A percentile compares a stretch with the other conserved stretches of the same genome.
Conservation (phyloP, 805 yeast genomes). For the Myxozyma geophila region DNA sequence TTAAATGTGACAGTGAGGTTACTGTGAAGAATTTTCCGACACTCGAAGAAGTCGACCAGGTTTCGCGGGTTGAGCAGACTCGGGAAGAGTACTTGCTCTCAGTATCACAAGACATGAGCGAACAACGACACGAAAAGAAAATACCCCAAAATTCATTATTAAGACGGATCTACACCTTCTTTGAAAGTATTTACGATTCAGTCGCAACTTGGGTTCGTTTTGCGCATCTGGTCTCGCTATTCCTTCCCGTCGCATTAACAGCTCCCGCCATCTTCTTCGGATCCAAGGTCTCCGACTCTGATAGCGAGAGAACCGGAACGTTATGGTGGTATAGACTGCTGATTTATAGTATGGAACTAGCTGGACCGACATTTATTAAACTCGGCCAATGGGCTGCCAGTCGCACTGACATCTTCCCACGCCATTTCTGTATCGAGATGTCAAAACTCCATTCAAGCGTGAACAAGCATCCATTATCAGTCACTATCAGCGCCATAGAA, state of each 20-base stretch:
- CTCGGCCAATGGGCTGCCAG: slow-evolving; percentile 99
- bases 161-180: slow-evolving; percentile 1
- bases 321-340: slow-evolving; percentile 70
- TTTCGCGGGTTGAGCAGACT: slow-evolving; percentile 15
- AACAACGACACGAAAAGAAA: slow-evolving; percentile 2
- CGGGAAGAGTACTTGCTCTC: slow-evolving; percentile 31
- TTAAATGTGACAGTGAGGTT: slow-evolving; percentile 9
- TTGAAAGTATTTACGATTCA: slow-evolving; percentile 6
- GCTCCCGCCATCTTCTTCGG: slow-evolving; percentile 67
- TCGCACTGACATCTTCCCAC: slow-evolving; percentile 88
- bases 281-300: slow-evolving; percentile 42
- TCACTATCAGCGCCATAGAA: slow-evolving; percentile 63
- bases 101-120: slow-evolving; percentile 16
- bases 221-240: slow-evolving; percentile 64
- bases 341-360: slow-evolving; percentile 70
- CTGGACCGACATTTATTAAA: slow-evolving; percentile 81
- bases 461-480: slow-evolving; percentile 65
- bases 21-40: slow-evolving; percentile 18
- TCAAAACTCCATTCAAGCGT: slow-evolving; percentile 82
- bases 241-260: slow-evolving; percentile 67
- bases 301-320: slow-evolving; percentile 61
- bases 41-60: slow-evolving; percentile 15
- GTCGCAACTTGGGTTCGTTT: slow-evolving; percentile 65
- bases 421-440: slow-evolving; percentile 74
- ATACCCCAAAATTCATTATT: background rate